These are phyloP conservation scores for Phytophthora constricta DNA, from an alignment of 352 stramenopile genomes.

Conservation along the genomic window DNA sequence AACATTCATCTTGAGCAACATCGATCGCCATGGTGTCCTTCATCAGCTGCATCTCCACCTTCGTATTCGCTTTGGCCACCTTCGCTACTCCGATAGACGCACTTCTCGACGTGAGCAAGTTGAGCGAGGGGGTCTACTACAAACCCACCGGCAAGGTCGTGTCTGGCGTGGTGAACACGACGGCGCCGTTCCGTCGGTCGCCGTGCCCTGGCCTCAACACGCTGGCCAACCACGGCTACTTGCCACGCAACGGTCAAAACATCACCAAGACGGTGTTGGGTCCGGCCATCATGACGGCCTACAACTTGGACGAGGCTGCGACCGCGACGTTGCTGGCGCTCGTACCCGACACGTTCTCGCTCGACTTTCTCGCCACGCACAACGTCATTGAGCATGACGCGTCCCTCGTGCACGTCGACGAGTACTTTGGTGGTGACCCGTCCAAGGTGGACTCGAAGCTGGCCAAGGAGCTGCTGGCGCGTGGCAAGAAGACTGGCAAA, in stretches of 20 bases:
- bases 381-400: constrained; percentile 42
- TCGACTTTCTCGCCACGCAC: constrained; percentile 43
- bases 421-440: constrained; percentile 47
- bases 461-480: constrained; percentile 39
- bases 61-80: constrained; percentile 1
- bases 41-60: constrained; percentile 20
- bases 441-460: constrained; percentile 38
- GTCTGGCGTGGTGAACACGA: constrained; percentile 35
- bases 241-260: constrained; percentile 57
- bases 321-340: constrained; percentile 34
- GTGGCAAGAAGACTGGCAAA: constrained; percentile 21
- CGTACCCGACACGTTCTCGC: constrained; percentile 34
- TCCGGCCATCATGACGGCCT: constrained; percentile 37
- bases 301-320: constrained; percentile 33
- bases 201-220: constrained; percentile 64
- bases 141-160: constrained; percentile 30
- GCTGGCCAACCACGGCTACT: constrained; percentile 62
- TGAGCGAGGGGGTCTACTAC: constrained; percentile 46
- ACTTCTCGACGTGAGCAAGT: constrained; percentile 27
- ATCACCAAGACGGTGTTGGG: constrained; percentile 39
- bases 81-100: constrained; percentile 12
- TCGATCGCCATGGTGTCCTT: constrained; percentile 33
- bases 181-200: constrained; percentile 38
- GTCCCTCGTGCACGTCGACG: constrained; percentile 61
- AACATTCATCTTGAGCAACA: neutral